Evolutionary conservation across 805 yeast species (phyloP).

Genomic region (Cyberlindnera meyerae): DNA sequence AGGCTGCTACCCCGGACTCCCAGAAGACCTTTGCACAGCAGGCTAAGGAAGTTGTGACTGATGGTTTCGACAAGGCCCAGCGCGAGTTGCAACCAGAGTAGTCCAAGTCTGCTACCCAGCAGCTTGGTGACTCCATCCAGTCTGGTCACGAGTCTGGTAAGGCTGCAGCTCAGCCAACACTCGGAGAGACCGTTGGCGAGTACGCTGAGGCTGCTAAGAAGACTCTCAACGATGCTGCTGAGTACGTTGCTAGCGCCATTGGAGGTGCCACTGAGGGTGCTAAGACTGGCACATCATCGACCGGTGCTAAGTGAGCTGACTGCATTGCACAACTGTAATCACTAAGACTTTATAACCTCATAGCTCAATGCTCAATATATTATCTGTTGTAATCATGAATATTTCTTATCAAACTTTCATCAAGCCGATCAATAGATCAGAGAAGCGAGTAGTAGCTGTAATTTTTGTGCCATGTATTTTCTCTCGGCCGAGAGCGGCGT

Average conservation of each 20-base stretch:
- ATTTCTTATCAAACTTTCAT: no score
- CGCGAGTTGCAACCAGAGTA: conserved; percentile 55
- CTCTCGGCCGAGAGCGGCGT: no score
- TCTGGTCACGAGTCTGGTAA: conserved; percentile 50
- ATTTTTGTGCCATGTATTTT: no score
- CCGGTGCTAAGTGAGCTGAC: conserved; percentile 3
- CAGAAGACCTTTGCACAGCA: conserved; percentile 60
- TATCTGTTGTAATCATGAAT: no score
- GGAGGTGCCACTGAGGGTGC: conserved; percentile 59
- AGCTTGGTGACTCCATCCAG: conserved; percentile 56
- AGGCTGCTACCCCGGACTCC: conserved; percentile 64
- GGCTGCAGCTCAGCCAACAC: conserved; percentile 23
- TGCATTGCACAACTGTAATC: neutral
- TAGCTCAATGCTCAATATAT: no score
- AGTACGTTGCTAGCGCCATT: conserved; percentile 42
- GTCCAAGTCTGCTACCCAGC: conserved; percentile 67
- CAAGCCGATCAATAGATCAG: no score
- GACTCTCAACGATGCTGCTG: conserved; percentile 40
- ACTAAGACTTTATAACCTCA: no score
- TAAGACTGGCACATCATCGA: conserved; percentile 9
- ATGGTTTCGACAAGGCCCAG: conserved; percentile 60
- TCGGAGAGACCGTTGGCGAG: conserved; percentile 52
- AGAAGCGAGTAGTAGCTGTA: no score
- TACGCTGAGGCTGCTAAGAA: conserved; percentile 54
- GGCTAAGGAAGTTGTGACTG: conserved; percentile 68